Percentiles rank a stretch among this genome's conserved stretches.
phyloP scores from a whole-genome alignment of 257 asterid species.

The Plantago ovata region DNA sequence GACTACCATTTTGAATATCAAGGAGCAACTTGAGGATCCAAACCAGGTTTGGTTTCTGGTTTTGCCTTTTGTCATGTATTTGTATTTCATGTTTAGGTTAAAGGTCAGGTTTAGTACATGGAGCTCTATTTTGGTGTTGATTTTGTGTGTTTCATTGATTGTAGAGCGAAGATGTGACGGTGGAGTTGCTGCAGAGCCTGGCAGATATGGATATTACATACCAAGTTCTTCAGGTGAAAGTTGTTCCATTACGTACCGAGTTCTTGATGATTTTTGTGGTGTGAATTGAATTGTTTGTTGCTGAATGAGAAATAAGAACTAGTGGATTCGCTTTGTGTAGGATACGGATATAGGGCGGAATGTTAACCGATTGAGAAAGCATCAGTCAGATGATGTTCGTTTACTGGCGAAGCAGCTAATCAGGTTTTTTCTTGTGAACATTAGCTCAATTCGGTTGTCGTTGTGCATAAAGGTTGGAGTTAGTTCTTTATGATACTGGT shows the following conservation, averaged over 20 bases:
- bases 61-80: not conserved
- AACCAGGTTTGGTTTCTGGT: slow-evolving; percentile 50
- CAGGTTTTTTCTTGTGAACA: slow-evolving; percentile 42
- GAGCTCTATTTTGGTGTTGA: too few relatives aligned
- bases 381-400: slow-evolving; percentile 69
- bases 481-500: slow-evolving; percentile 15
- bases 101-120: too few relatives aligned
- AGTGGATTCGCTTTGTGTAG: slow-evolving; percentile 30
- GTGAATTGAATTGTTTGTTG: not conserved
- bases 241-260: too few relatives aligned
- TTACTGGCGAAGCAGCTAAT: slow-evolving; percentile 85
- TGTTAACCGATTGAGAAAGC: slow-evolving; percentile 85
- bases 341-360: slow-evolving; percentile 88
- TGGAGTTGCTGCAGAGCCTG: slow-evolving; percentile 69
- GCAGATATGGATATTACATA: slow-evolving; percentile 89
- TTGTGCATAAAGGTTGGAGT: not conserved
- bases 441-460: not conserved
- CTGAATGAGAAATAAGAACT: not conserved
- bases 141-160: not conserved
- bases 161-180: slow-evolving; percentile 72
- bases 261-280: not conserved
- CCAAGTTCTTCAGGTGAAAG: slow-evolving; percentile 65
- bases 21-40: slow-evolving; percentile 79
- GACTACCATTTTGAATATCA: slow-evolving; percentile 54
- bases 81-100: not conserved